A percentile compares a stretch with the other conserved stretches of the same genome.
Evolutionary conservation across 1,139 yeast species (phyloP).

Genomic region (Neolecta irregularis): DNA sequence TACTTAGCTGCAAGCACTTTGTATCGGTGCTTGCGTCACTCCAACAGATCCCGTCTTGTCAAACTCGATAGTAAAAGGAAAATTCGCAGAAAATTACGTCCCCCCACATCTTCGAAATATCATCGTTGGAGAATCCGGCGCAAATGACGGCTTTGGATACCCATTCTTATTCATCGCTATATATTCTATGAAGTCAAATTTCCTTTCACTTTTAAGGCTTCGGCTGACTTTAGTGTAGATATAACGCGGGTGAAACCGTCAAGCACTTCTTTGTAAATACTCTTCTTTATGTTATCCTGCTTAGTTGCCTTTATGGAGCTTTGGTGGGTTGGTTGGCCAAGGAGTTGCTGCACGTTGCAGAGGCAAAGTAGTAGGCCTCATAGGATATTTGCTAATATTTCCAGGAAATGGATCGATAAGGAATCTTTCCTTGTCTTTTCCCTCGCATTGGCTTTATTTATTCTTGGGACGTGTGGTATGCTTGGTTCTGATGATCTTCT

Average conservation of each 20-base stretch:
- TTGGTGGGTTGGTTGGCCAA: no score
- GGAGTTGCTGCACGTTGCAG: no score
- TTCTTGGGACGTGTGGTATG: conserved; percentile 27
- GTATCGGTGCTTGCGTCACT: conserved; percentile 30
- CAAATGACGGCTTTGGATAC: conserved; percentile 30
- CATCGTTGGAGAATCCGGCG: conserved; percentile 29
- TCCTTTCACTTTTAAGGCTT: no score
- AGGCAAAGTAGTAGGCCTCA: no score
- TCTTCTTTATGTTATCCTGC: no score
- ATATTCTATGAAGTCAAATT: conserved; percentile 21
- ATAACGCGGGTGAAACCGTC: no score
- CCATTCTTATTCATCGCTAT: conserved; percentile 28
- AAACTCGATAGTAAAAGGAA: conserved; percentile 31
- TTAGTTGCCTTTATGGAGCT: no score
- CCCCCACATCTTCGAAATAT: conserved; percentile 22
- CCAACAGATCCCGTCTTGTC: conserved; percentile 34
- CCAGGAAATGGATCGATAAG: conserved; percentile 18
- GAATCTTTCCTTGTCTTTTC: conserved; percentile 20
- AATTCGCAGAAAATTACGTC: conserved; percentile 28
- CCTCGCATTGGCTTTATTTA: conserved; percentile 19
- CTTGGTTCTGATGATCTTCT: conserved; percentile 28
- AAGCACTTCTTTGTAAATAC: no score
- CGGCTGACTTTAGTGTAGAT: no score
- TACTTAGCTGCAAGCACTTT: no score
- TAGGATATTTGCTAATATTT: no score